Evolutionary conservation across 2,329 filamentous ascomycete species (phyloP).

Genomic region (Aspergillus fischeri): DNA sequence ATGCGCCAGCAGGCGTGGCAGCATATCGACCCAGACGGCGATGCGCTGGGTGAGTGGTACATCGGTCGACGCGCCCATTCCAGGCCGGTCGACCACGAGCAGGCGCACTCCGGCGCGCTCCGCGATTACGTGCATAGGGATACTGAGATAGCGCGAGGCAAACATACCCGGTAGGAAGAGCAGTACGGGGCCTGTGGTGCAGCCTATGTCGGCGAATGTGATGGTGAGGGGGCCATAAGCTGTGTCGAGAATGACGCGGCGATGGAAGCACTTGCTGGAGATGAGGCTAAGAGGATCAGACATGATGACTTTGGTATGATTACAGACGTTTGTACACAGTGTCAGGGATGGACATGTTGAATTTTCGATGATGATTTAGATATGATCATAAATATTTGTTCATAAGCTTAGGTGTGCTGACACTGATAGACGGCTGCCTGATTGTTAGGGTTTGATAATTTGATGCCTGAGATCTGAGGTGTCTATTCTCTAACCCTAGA

Average conservation of each 20-base stretch:
- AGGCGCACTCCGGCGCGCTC: constrained; percentile 21
- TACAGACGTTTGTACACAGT: not conserved
- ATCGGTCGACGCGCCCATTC: constrained; percentile 38
- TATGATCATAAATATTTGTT: no score
- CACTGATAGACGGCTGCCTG: no score
- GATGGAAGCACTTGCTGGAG: constrained; percentile 19
- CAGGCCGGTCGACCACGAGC: constrained; percentile 21
- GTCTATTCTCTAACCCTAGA: no score
- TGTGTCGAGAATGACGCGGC: constrained; percentile 15
- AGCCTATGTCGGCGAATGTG: constrained; percentile 22
- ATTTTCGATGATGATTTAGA: no score
- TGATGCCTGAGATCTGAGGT: no score
- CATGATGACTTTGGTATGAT: not conserved
- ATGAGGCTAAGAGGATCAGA: constrained; percentile 4
- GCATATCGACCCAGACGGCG: constrained; percentile 38
- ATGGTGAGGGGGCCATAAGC: constrained; percentile 14
- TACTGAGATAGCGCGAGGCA: constrained; percentile 19
- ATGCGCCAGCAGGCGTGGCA: constrained; percentile 36
- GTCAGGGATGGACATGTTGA: not conserved
- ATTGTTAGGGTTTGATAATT: no score
- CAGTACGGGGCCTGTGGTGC: constrained; percentile 6
- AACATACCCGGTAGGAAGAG: constrained; percentile 28
- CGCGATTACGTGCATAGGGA: constrained; percentile 20
- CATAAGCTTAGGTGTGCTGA: no score
- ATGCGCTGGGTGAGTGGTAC: constrained; percentile 36